phyloP scores from a whole-genome alignment of 2,329 filamentous ascomycete genomes.

The Fusarium anthophilum region DNA sequence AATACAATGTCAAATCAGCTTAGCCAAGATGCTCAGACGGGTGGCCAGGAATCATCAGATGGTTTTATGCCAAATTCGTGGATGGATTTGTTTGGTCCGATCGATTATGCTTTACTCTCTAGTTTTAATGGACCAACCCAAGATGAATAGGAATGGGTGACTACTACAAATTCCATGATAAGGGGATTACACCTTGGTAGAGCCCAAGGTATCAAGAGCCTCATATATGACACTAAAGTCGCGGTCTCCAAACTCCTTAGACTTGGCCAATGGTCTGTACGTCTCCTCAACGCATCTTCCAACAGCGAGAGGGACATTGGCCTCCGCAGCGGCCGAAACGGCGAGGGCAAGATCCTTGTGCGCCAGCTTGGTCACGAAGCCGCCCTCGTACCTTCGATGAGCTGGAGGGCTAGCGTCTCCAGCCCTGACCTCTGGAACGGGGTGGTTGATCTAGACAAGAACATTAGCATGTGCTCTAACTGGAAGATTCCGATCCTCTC shows the following conservation, averaged over 20 bases:
- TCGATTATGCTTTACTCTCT: background rate
- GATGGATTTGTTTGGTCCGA: background rate
- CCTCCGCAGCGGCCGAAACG: background rate
- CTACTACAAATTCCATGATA: background rate
- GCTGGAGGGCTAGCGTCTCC: background rate
- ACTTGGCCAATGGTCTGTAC: background rate
- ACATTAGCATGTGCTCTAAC: background rate
- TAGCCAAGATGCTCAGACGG: background rate
- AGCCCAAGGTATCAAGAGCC: background rate
- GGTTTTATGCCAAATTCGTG: background rate
- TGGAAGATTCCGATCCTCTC: rapidly evolving
- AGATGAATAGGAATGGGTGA: no score
- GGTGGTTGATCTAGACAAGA: background rate
- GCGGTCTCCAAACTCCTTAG: background rate
- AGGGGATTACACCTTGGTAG: background rate
- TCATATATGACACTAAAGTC: background rate
- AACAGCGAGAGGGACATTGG: background rate
- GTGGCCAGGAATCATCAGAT: background rate
- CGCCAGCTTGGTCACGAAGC: background rate
- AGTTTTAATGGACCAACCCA: background rate
- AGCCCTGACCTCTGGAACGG: background rate
- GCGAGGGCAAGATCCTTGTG: background rate
- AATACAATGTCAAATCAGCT: background rate
- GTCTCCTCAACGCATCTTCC: background rate
- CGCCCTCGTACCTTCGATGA: background rate